phyloP scores from a whole-genome alignment of 768 basidiomycete species.

The Trametes sanguinea region DNA sequence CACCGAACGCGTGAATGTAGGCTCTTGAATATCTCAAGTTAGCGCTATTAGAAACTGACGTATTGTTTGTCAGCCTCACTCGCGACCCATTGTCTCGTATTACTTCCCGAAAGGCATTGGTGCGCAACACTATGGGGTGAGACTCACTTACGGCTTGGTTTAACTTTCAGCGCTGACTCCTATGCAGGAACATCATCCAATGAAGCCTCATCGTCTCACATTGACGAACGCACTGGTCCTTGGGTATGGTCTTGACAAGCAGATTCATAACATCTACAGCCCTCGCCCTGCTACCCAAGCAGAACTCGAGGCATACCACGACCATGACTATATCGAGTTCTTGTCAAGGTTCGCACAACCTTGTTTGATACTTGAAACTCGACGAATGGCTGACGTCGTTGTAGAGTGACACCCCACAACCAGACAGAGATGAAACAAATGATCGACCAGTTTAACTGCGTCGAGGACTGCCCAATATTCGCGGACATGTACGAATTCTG shows the following conservation, averaged over 20 bases:
- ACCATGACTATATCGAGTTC: constrained; percentile 94
- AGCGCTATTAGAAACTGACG: background rate
- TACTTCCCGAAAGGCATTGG: constrained; percentile 95
- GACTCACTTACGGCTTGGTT: constrained; percentile 26
- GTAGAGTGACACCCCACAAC: constrained; percentile 82
- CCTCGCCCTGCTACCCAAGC: constrained; percentile 86
- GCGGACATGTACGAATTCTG: constrained; percentile 94
- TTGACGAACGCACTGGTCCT: constrained; percentile 94
- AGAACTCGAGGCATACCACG: constrained; percentile 91
- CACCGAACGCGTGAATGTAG: constrained; percentile 73
- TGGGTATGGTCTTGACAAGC: constrained; percentile 94
- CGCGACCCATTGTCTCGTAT: constrained; percentile 90
- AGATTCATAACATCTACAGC: constrained; percentile 89
- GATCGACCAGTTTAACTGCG: constrained; percentile 89
- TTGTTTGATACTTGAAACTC: background rate
- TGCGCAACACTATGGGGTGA: constrained; percentile 93
- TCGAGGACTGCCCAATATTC: constrained; percentile 97
- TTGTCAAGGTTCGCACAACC: constrained; percentile 67
- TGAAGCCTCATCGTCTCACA: constrained; percentile 97
- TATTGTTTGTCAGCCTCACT: constrained; percentile 57
- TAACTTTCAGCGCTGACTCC: background rate
- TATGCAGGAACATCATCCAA: constrained; percentile 90
- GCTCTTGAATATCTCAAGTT: constrained; percentile 33
- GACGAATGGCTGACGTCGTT: background rate
- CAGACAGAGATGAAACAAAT: constrained; percentile 68